Evolutionary conservation across 805 yeast species (phyloP).

Genomic region (Candida tibetensis): DNA sequence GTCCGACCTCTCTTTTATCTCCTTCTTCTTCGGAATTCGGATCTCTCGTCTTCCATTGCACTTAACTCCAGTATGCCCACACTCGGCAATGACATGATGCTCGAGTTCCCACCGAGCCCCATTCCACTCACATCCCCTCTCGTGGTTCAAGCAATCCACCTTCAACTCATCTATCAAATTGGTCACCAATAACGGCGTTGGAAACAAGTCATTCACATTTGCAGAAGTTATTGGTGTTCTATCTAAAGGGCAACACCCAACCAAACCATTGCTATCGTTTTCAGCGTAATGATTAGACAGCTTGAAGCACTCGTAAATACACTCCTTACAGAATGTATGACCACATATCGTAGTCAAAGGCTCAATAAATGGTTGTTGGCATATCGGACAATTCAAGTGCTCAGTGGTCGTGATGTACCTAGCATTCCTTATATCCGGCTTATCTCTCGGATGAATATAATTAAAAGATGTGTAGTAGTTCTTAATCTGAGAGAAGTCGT

Average conservation of each 20-base stretch:
- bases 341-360: conserved; percentile 53
- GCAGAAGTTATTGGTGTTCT: conserved; percentile 44
- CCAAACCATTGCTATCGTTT: conserved; percentile 6
- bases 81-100: conserved; percentile 42
- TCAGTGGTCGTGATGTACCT: conserved; percentile 30
- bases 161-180: conserved; percentile 59
- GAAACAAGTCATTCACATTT: conserved; percentile 34
- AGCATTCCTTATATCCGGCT: conserved; percentile 30
- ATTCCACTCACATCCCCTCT: conserved; percentile 54
- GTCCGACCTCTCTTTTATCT: conserved; percentile 1
- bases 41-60: conserved; percentile 25
- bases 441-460: conserved; percentile 9
- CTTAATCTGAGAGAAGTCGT: conserved; percentile 3
- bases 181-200: conserved; percentile 58
- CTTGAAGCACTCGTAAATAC: conserved; percentile 19
- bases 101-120: conserved; percentile 60
- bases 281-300: conserved; percentile 25
- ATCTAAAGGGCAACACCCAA: conserved; percentile 57
- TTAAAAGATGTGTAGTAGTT: conserved; percentile 16
- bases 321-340: conserved; percentile 16
- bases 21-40: neutral
- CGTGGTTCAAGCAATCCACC: conserved; percentile 52
- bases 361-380: conserved; percentile 58
- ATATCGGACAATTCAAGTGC: conserved; percentile 54
- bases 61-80: conserved; percentile 35